A percentile compares a stretch with the other conserved stretches of the same genome.
Evolutionary conservation across 106 monocot genomes (phyloP).

Genomic region (Allium fistulosum): DNA sequence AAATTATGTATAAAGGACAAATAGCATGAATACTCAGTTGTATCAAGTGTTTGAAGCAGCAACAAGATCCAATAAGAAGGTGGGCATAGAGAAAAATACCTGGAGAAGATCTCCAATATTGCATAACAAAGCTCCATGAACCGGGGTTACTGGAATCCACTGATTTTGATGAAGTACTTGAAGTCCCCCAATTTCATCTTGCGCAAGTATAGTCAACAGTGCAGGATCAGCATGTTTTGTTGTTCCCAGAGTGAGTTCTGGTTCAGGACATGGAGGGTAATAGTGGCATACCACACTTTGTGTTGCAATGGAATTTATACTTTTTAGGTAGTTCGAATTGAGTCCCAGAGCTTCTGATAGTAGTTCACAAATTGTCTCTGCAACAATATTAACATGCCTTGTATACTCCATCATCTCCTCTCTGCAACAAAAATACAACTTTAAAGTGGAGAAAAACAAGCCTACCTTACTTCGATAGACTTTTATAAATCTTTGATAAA

Average conservation of each 20-base stretch:
- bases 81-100: conserved; percentile 12
- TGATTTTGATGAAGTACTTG: conserved; percentile 37
- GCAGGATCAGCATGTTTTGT: conserved; percentile 47
- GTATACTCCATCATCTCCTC: conserved; percentile 6
- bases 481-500: background rate
- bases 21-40: too few species aligned
- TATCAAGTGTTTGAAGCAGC: background rate
- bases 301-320: conserved; percentile 33
- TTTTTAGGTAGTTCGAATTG: conserved; percentile 20
- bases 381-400: background rate
- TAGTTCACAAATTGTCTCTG: conserved; percentile 1
- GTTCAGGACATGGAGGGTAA: conserved; percentile 75
- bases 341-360: conserved; percentile 23
- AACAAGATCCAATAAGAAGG: background rate
- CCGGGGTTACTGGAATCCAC: conserved; percentile 44
- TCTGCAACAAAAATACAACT: background rate
- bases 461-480: too few species aligned
- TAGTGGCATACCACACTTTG: conserved; percentile 34
- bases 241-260: conserved; percentile 51
- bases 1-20: too few species aligned
- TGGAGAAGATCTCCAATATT: conserved; percentile 75
- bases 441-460: too few species aligned
- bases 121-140: conserved; percentile 39
- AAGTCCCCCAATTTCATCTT: conserved; percentile 59
- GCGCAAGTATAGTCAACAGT: conserved; percentile 64